Base-by-base conservation (phyloP, 768 basidiomycete species). In the Leccinum longicurvipes region DNA sequence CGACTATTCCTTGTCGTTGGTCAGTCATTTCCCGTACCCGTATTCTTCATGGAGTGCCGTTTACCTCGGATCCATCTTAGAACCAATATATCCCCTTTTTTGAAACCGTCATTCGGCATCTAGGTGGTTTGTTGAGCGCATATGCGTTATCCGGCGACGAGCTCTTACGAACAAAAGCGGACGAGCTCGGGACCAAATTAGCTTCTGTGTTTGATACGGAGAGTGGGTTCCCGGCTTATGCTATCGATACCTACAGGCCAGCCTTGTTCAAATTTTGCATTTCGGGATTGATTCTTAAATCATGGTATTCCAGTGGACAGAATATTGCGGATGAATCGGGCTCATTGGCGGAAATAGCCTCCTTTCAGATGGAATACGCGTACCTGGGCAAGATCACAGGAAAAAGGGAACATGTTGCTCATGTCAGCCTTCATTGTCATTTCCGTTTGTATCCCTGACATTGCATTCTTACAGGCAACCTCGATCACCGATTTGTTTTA, bases 71-170 rank as follows among this genome's bases (percentile, higher is more conserved):
- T n/a, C 1, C 1, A 5, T 29, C 14, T 74, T 53, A 53, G 60
- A 69, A 60, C 71, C 60, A 48, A 73, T 67, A 17, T 15, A 70
- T 72, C 1, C 84, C 27, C n/a, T n/a, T n/a, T n/a, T n/a, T n/a
- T n/a, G n/a, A n/a, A n/a, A n/a, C n/a, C n/a, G n/a, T n/a, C n/a
- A 96, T 96, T 59, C 84, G 94, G 19, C 87, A 95, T 62, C 84
- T 97, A 1, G 94, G 93, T 2, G 94, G 94, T 3, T 71, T 95
- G 6, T 78, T 95, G 4, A 86, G 87, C 2, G 91, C 89, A 0
- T 87, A 93, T 67, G 85, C 92, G 3, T 74, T 97, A 10, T 83
- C 89, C 0, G 75, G 80, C 2, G 78, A 93, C 50, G 68, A 75
- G 1, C 67, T 87, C 10, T 79, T 91, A 45, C 78, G 93, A 23